Conservation (phyloP, 331 rosid genomes). For the Erythrophleum ivorense region DNA sequence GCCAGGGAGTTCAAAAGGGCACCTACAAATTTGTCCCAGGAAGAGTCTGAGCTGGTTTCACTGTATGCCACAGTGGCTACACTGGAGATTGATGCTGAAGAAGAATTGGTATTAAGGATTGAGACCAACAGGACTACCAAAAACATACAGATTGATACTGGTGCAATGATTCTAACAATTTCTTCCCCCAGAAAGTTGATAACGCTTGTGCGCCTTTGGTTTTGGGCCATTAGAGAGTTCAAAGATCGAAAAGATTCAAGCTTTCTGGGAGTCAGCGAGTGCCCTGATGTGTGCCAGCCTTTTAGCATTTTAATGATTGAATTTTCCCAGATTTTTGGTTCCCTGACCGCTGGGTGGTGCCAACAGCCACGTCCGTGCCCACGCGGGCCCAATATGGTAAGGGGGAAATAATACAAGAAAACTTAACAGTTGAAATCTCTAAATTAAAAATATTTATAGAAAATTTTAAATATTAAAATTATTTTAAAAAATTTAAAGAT, state of each 20-base stretch:
- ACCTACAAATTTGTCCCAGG: slow-evolving; percentile 86
- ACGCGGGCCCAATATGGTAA: background rate
- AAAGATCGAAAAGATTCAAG: slow-evolving; percentile 32
- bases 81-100: slow-evolving; percentile 49
- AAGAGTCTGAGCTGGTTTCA: slow-evolving; percentile 70
- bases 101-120: slow-evolving; percentile 50
- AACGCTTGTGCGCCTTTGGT: slow-evolving; percentile 51
- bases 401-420: background rate
- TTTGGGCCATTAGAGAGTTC: slow-evolving; percentile 66
- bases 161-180: slow-evolving; percentile 75
- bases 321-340: background rate
- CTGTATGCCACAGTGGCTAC: slow-evolving; percentile 78
- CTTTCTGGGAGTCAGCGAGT: slow-evolving; percentile 25
- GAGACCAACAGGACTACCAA: slow-evolving; percentile 83
- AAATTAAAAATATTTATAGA: background rate
- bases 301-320: background rate
- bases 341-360: background rate
- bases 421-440: background rate
- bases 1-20: slow-evolving; percentile 81
- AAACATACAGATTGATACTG: slow-evolving; percentile 94
- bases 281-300: slow-evolving; percentile 3
- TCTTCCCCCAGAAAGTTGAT: slow-evolving; percentile 79
- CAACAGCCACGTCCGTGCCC: background rate
- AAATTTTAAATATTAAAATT: too few species aligned
- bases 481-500: too few species aligned